These are phyloP conservation scores for Debaryomyces nepalensis DNA, from an alignment of 1,139 yeast genomes.

Conservation along the genomic window DNA sequence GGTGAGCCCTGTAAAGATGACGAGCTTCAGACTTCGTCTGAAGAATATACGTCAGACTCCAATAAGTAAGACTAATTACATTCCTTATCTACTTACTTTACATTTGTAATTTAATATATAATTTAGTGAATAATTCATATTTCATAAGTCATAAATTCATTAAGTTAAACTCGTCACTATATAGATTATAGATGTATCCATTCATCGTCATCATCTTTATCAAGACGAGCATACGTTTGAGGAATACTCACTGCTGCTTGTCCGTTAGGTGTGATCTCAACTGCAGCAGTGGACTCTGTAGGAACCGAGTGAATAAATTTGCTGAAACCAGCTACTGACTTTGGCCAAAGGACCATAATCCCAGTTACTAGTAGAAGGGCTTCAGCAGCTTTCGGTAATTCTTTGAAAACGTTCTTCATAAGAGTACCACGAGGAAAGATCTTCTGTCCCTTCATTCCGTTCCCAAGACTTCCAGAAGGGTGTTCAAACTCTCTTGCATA, in stretches of 20 bases:
- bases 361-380: slow-evolving; percentile 19
- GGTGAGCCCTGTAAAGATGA: slow-evolving; percentile 27
- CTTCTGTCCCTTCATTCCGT: slow-evolving; percentile 10
- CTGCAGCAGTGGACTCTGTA: slow-evolving; percentile 19
- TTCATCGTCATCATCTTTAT: slow-evolving; percentile 23
- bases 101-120: slow-evolving; percentile 3
- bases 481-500: neutral
- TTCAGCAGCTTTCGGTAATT: slow-evolving; percentile 21
- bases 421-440: slow-evolving; percentile 18
- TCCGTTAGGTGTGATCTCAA: slow-evolving; percentile 19
- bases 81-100: neutral
- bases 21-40: slow-evolving; percentile 2
- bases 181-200: neutral
- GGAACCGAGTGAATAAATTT: slow-evolving; percentile 21
- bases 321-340: slow-evolving; percentile 16
- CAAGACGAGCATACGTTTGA: slow-evolving; percentile 23
- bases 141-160: neutral
- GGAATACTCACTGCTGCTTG: slow-evolving; percentile 25
- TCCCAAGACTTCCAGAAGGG: slow-evolving; percentile 3
- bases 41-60: too few species aligned
- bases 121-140: neutral
- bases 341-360: slow-evolving; percentile 25
- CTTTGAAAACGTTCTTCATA: slow-evolving; percentile 15
- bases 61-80: too few species aligned
- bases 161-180: too few species aligned